phyloP scores from a whole-genome alignment of 140 eudicot genomes.

The Stevia rebaudiana region DNA sequence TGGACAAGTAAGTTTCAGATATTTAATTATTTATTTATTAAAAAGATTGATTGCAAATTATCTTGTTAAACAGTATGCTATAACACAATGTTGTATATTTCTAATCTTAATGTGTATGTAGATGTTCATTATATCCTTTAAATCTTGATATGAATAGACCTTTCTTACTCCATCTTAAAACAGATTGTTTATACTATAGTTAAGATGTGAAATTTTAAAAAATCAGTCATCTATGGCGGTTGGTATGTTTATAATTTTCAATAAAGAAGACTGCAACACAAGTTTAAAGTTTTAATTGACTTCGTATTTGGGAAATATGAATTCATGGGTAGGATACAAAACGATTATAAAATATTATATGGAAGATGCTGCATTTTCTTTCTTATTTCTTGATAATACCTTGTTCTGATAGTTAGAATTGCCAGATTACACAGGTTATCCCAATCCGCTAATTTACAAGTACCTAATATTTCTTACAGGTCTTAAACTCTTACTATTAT shows the following conservation, averaged over 20 bases:
- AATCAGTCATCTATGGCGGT: not conserved
- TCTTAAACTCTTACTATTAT: no score
- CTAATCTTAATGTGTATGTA: not conserved
- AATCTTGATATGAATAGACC: not conserved
- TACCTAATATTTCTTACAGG: no score
- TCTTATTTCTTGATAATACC: not conserved
- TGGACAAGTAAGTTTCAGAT: constrained; percentile 62
- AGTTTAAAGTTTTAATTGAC: no score
- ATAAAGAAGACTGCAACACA: not conserved
- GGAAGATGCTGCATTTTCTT: not conserved
- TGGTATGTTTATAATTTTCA: no score
- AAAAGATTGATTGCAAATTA: no score
- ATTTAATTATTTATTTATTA: constrained; percentile 22
- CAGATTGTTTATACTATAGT: not conserved
- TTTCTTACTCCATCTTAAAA: not conserved
- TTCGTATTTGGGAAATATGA: not conserved
- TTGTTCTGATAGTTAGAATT: not conserved
- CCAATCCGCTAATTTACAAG: no score
- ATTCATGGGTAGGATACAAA: not conserved
- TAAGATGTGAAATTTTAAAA: not conserved
- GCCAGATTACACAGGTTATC: no score
- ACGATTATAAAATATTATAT: not conserved
- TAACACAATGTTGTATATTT: not conserved
- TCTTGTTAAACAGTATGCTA: not conserved
- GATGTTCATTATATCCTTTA: not conserved